A percentile compares a stretch with the other conserved stretches of the same genome.
Conservation (phyloP, 2,329 filamentous ascomycete species). For the Cladosporium colombiae region DNA sequence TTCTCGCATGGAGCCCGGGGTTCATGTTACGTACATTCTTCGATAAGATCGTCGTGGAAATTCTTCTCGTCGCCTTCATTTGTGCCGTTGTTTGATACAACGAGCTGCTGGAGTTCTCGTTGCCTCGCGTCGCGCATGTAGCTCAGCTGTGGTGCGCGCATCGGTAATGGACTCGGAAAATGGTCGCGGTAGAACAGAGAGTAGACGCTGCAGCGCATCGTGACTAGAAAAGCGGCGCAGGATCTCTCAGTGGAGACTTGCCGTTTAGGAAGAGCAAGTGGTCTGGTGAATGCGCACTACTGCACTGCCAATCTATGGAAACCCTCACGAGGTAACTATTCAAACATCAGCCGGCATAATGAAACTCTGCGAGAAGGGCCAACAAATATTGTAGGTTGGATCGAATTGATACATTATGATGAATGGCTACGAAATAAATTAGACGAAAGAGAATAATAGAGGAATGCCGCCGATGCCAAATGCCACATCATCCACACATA, state of each 20-base stretch:
- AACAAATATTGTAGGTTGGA: neutral
- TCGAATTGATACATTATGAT: neutral
- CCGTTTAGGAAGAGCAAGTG: neutral
- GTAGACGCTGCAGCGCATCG: neutral
- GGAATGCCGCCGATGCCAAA: neutral
- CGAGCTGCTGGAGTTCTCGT: neutral
- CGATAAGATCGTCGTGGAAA: slow-evolving; percentile 15
- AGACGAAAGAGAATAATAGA: neutral
- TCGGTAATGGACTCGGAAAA: neutral
- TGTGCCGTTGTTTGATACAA: neutral
- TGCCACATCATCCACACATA: neutral
- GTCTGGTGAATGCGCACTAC: neutral
- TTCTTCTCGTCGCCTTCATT: neutral
- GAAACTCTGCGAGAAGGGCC: neutral
- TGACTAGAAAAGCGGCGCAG: neutral
- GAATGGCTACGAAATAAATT: neutral
- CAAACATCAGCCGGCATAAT: neutral
- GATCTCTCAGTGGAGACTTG: neutral
- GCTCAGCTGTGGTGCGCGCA: neutral
- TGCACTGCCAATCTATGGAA: neutral
- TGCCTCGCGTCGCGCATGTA: slow-evolving; percentile 2
- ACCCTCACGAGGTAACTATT: neutral
- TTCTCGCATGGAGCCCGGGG: slow-evolving; percentile 19
- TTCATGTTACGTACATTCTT: slow-evolving; percentile 1
- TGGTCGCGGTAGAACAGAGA: neutral